Percentiles rank a stretch among this genome's conserved stretches.
phyloP scores from a whole-genome alignment of 1,284 basidiomycete genomes.

The Ceratobasidium papillatum region DNA sequence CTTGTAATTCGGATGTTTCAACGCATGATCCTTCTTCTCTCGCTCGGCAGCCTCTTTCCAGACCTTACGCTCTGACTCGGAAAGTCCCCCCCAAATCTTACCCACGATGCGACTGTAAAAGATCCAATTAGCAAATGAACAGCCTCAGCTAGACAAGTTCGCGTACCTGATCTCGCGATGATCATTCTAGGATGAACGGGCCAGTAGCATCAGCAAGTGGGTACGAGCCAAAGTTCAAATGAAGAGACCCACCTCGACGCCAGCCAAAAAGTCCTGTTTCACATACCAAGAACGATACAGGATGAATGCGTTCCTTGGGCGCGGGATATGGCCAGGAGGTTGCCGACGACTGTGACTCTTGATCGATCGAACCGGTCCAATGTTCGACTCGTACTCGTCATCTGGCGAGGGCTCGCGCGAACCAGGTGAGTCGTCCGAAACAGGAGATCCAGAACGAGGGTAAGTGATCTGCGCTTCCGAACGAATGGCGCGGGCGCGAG shows the following conservation, averaged over 20 bases:
- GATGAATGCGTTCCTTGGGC: slow-evolving; percentile 44
- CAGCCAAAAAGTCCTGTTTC: slow-evolving; percentile 24
- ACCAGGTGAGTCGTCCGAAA: background rate
- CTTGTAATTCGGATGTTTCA: slow-evolving; percentile 43
- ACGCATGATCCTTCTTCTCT: slow-evolving; percentile 39
- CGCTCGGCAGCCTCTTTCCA: slow-evolving; percentile 36
- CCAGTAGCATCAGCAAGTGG: slow-evolving; percentile 8
- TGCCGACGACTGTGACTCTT: slow-evolving; percentile 42
- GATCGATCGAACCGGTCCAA: slow-evolving; percentile 20
- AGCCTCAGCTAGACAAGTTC: background rate
- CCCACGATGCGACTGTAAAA: slow-evolving; percentile 40
- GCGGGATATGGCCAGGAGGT: slow-evolving; percentile 41
- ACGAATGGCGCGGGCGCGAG: slow-evolving; percentile 1
- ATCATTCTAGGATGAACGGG: slow-evolving; percentile 33
- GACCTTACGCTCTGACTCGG: slow-evolving; percentile 21
- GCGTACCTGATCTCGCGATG: slow-evolving; percentile 44
- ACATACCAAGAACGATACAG: slow-evolving; percentile 42
- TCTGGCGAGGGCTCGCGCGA: background rate
- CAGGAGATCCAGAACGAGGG: slow-evolving; percentile 5
- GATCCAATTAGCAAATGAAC: background rate
- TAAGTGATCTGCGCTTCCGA: background rate
- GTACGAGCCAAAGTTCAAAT: slow-evolving; percentile 6
- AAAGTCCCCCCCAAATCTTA: slow-evolving; percentile 38
- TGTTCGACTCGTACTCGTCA: background rate
- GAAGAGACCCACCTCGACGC: background rate